Percentiles rank a stretch among this genome's conserved stretches.
phyloP scores from a whole-genome alignment of 306 rosid species.

The Heteromeles arbutifolia region DNA sequence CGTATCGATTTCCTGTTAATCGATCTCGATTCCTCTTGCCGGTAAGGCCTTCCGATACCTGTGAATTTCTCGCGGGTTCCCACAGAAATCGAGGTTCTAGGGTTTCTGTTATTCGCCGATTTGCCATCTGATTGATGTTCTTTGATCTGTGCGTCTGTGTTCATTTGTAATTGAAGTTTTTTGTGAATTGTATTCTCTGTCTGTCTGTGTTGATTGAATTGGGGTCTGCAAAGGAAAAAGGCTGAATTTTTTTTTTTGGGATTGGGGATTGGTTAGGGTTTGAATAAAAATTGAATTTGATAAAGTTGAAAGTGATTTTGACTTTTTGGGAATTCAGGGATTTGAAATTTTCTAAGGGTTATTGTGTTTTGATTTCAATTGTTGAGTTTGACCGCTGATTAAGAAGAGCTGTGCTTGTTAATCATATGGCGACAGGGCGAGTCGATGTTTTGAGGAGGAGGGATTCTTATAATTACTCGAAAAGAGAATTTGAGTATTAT shows the following conservation, averaged over 20 bases:
- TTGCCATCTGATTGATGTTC: slow-evolving; percentile 1
- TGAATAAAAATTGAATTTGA: not conserved
- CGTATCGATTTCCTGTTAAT: not conserved
- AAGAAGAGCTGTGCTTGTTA: slow-evolving; percentile 49
- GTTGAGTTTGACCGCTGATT: slow-evolving; percentile 35
- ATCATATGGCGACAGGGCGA: slow-evolving; percentile 77
- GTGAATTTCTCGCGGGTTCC: slow-evolving; percentile 37
- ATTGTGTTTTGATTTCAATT: slow-evolving; percentile 17
- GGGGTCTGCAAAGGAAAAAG: not conserved
- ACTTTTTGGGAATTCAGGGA: slow-evolving; percentile 19
- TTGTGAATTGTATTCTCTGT: not conserved
- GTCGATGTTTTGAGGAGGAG: slow-evolving; percentile 45
- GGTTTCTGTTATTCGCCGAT: slow-evolving; percentile 27
- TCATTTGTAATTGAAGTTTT: not conserved
- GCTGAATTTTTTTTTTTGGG: not conserved
- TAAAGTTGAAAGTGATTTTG: not conserved
- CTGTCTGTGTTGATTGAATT: slow-evolving; percentile 8
- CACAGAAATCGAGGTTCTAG: slow-evolving; percentile 31
- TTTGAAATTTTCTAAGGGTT: slow-evolving; percentile 18
- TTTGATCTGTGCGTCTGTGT: not conserved
- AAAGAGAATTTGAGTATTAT: slow-evolving; percentile 25
- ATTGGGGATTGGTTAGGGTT: not conserved
- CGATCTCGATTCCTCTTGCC: slow-evolving; percentile 16
- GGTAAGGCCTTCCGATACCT: slow-evolving; percentile 72
- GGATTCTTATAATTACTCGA: slow-evolving; percentile 29